Conservation (phyloP, 164 flowering plant species). For the Aristolochia californica region DNA sequence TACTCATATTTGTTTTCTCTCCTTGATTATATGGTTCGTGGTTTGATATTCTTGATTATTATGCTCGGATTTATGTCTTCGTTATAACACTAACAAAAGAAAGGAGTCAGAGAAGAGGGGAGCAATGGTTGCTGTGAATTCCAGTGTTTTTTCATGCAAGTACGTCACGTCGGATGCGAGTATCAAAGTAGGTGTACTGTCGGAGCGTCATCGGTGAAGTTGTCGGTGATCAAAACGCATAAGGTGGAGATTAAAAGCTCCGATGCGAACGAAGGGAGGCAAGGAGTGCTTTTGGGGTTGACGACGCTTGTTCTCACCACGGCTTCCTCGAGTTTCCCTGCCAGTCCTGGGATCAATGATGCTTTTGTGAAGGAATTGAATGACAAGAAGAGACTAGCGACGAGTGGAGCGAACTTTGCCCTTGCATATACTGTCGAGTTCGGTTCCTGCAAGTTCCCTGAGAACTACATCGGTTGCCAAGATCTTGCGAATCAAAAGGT, state of each 20-base stretch:
- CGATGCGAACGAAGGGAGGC: constrained; percentile 37
- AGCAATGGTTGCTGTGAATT: constrained; percentile 76
- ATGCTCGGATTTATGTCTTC: no score
- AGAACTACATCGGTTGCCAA: constrained; percentile 99
- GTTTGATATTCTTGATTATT: no score
- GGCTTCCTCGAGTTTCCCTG: constrained; percentile 42
- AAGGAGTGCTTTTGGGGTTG: constrained; percentile 55
- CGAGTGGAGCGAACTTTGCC: constrained; percentile 94
- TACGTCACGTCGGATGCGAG: constrained; percentile 38
- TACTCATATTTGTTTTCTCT: no score
- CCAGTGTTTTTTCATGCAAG: constrained; percentile 74
- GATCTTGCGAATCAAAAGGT: constrained; percentile 99
- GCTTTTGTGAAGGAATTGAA: constrained; percentile 84
- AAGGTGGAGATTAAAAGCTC: not conserved
- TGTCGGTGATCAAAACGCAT: constrained; percentile 60
- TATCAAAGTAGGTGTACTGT: constrained; percentile 27
- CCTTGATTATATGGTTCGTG: no score
- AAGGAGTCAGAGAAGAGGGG: constrained; percentile 1
- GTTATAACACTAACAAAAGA: not conserved
- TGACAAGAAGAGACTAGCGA: constrained; percentile 96
- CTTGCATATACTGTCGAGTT: constrained; percentile 89
- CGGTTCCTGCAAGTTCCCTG: constrained; percentile 95
- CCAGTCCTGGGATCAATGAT: constrained; percentile 74
- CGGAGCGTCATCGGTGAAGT: constrained; percentile 14
- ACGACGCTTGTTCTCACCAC: constrained; percentile 59